These are phyloP conservation scores for Arthrocladium fulminans DNA, from an alignment of 2,329 filamentous ascomycete species.

Conservation along the genomic window DNA sequence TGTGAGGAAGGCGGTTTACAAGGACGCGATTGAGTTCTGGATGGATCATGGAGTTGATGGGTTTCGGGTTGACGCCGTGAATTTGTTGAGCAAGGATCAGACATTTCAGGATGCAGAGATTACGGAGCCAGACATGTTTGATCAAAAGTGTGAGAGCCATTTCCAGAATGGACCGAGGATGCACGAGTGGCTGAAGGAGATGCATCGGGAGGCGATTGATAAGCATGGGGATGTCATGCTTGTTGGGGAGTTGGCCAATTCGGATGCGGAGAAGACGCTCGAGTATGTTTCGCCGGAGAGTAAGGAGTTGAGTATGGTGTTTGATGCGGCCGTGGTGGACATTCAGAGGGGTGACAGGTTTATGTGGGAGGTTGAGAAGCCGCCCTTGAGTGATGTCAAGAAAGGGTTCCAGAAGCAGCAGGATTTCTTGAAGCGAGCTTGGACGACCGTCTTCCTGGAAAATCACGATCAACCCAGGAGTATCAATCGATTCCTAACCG, in stretches of 20 bases:
- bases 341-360: background rate
- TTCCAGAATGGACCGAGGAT: conserved; percentile 46
- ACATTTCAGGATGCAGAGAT: conserved; percentile 25
- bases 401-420: conserved; percentile 49
- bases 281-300: conserved; percentile 37
- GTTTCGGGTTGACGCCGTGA: conserved; percentile 50
- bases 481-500: conserved; percentile 43
- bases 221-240: conserved; percentile 51
- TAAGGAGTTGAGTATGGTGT: conserved; percentile 60
- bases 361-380: conserved; percentile 3
- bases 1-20: conserved; percentile 56
- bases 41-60: conserved; percentile 58
- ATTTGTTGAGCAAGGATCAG: conserved; percentile 10
- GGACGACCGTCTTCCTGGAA: conserved; percentile 57
- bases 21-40: conserved; percentile 63
- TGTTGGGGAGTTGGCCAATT: conserved; percentile 30
- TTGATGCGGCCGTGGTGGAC: conserved; percentile 53
- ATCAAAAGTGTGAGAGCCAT: conserved; percentile 44
- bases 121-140: conserved; percentile 31
- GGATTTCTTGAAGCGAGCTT: conserved; percentile 47
- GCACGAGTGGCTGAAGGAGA: conserved; percentile 47
- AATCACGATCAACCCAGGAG: conserved; percentile 56
- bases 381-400: conserved; percentile 42
- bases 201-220: conserved; percentile 43
- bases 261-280: conserved; percentile 38